Percentiles rank a stretch among this genome's conserved stretches.
These are phyloP conservation scores for Lepiota brunneoincarnata DNA, from an alignment of 768 basidiomycete species.

Conservation along the genomic window DNA sequence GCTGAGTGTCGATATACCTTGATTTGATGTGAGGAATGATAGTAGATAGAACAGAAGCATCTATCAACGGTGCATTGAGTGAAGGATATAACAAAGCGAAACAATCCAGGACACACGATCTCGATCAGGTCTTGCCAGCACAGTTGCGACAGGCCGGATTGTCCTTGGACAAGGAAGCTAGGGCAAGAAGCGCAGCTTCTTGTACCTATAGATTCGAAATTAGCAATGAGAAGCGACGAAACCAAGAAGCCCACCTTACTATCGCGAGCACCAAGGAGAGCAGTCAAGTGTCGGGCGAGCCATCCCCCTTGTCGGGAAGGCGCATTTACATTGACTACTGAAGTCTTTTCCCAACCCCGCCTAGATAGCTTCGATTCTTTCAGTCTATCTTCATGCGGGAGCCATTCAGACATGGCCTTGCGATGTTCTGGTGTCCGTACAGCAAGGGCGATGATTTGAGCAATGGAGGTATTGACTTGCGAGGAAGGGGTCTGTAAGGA, in stretches of 20 bases:
- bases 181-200: conserved; percentile 61
- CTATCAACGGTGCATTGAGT: conserved; percentile 14
- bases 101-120: conserved; percentile 28
- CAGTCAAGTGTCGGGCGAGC: conserved; percentile 51
- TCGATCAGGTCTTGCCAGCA: conserved; percentile 39
- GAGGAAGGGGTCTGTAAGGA: conserved; percentile 44
- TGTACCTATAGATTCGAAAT: conserved; percentile 47
- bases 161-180: conserved; percentile 67
- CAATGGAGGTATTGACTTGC: conserved; percentile 47
- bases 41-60: conserved; percentile 37
- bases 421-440: conserved; percentile 52
- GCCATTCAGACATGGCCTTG: conserved; percentile 54
- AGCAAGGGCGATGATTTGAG: conserved; percentile 54
- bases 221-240: background rate
- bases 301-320: conserved; percentile 51
- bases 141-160: conserved; percentile 49
- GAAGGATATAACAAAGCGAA: background rate
- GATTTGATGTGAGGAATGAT: conserved; percentile 57
- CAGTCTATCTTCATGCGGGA: conserved; percentile 52
- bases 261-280: conserved; percentile 49
- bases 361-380: conserved; percentile 44
- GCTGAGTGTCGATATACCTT: conserved; percentile 56
- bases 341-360: conserved; percentile 74
- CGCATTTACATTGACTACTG: conserved; percentile 33
- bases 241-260: conserved; percentile 40